Conservation (phyloP, 2,329 filamentous ascomycete species). For the Monosporascus sp. region DNA sequence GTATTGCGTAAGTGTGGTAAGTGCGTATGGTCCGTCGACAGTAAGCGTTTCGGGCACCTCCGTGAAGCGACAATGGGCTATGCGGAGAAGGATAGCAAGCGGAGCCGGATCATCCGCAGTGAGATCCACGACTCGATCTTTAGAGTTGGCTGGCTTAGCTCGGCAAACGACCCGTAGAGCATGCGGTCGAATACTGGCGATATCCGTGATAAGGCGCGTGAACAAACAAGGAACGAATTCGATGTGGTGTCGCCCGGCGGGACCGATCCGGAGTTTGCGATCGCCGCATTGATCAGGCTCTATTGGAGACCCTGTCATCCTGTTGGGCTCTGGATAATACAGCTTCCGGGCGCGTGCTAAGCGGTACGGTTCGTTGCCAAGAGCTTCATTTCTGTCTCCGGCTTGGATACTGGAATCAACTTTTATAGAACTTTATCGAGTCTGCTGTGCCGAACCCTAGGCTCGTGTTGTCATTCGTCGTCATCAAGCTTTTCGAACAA, state of each 20-base stretch:
- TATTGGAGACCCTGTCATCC: background rate
- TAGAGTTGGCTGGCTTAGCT: background rate
- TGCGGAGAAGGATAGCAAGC: conserved; percentile 1
- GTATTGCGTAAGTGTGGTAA: too few relatives aligned
- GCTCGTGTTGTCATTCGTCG: too few relatives aligned
- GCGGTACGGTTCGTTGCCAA: too few relatives aligned
- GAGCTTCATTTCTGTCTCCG: too few relatives aligned
- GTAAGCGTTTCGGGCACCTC: background rate
- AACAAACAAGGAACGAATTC: conserved; percentile 3
- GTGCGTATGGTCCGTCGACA: too few relatives aligned
- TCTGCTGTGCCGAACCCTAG: too few relatives aligned
- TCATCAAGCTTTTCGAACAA: too few relatives aligned
- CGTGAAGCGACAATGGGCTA: conserved; percentile 2
- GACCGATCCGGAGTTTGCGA: conserved; percentile 4
- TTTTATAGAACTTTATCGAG: too few relatives aligned
- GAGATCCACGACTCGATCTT: conserved; percentile 4
- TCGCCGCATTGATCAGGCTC: conserved; percentile 6
- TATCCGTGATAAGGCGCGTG: conserved; percentile 2
- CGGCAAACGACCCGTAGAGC: conserved; percentile 7
- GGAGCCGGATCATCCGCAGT: conserved; percentile 4
- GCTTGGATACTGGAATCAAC: too few relatives aligned
- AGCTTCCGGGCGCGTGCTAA: too few relatives aligned
- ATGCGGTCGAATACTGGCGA: conserved; percentile 9
- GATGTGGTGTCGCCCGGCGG: background rate
- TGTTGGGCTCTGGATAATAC: too few relatives aligned